Evolutionary conservation across 805 yeast genomes (phyloP).

Genomic region (Torulaspora delbrueckii): DNA sequence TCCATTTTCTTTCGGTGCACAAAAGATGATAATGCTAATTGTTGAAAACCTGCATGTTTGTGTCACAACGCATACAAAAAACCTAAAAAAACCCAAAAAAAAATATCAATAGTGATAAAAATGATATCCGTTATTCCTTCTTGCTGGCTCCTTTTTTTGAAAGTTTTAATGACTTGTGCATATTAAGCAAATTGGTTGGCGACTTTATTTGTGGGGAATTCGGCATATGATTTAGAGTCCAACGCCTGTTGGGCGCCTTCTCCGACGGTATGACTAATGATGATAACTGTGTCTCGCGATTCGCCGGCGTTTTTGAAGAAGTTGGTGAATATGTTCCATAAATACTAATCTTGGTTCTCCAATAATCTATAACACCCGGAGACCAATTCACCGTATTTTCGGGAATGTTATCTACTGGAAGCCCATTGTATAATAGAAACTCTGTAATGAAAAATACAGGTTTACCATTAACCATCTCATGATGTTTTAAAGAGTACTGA

Average conservation of each 20-base stretch:
- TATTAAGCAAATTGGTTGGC: conserved; percentile 13
- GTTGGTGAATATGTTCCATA: conserved; percentile 14
- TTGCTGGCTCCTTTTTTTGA: conserved; percentile 10
- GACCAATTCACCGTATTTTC: conserved; percentile 35
- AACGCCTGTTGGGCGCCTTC: conserved; percentile 9
- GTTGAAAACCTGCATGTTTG: not conserved
- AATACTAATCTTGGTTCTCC: conserved; percentile 43
- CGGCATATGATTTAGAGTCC: conserved; percentile 17
- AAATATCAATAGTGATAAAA: not conserved
- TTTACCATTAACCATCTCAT: conserved; percentile 25
- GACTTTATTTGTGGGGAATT: conserved; percentile 16
- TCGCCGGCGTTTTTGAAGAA: not conserved
- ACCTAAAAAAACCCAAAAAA: not conserved
- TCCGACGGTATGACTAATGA: conserved; percentile 6
- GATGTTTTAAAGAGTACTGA: conserved; percentile 53
- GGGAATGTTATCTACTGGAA: conserved; percentile 39
- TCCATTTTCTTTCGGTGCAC: not conserved
- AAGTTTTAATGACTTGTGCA: conserved; percentile 17
- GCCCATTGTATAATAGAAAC: conserved; percentile 53
- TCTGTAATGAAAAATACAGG: conserved; percentile 51
- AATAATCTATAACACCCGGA: conserved; percentile 47
- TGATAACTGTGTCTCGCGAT: conserved; percentile 1
- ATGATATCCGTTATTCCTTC: not conserved
- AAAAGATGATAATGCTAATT: not conserved
- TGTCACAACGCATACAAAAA: not conserved